Base-by-base conservation (phyloP, 495 filamentous ascomycete species). In the Tirmania nivea region DNA sequence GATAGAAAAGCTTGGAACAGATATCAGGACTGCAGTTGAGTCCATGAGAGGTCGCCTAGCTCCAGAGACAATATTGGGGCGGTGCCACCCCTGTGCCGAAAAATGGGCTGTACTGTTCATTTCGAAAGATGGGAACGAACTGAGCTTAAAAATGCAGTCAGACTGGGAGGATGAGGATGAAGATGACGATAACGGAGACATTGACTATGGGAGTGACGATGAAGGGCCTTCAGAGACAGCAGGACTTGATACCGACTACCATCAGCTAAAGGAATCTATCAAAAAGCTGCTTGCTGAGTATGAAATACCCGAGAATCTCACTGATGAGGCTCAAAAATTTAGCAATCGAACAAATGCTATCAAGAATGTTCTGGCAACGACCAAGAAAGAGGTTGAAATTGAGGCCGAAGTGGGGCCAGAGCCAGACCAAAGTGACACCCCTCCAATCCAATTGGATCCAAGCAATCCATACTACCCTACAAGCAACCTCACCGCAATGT, bases 231-330 rank as follows among this genome's bases (percentile, higher is more conserved):
- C 74, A 31, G 78, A 78, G 11, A 72, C 74, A 9, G 71, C 84
- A 10, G 83, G 84, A 31, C 68, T 85, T 7, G 80, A 84, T 61
- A 83, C 82, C 57, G 83, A 86, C 58, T 84, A 90, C 58, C 83
- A 90, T 65, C 79, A 84, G 52, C 68, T 93, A 8, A 81, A 89
- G 53, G 79, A 84, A 35, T 82, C 84, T 7, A 82, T 94, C 49
- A 68, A 84, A 48, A 87, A 84, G 60, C 72, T 94, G 2, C 80
- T 90, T 16, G 75, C 82, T 56, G 84, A 90, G 42, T 84, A 79
- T 55, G 83, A 86, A 57, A 79, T 82, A 19, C 80, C 80, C 2
- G 75, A 77, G 45, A 75, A 64, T 14, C 49, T 56, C 36, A 51
- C 51, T 7, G 42, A 51, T 49, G 58, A 56, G 34, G 58, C 59